Evolutionary conservation across 805 yeast genomes (phyloP), one percentile per base, ranked within the genome.

Genomic region (Wickerhamiella cacticola): DNA sequence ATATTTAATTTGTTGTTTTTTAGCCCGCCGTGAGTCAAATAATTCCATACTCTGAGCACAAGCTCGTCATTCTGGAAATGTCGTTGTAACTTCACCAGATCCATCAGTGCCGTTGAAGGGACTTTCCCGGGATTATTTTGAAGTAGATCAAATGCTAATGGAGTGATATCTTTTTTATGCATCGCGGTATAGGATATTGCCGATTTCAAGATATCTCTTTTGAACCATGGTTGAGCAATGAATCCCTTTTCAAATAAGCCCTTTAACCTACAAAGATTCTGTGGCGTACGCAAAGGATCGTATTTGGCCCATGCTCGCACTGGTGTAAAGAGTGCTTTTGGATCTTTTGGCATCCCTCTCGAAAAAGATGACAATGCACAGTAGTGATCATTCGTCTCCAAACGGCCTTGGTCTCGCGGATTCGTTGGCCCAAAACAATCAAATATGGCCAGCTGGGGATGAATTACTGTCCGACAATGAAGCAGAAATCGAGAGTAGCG

Each of bases 371-470:
- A 31, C 36, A 31, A 31, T 31, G 36, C 36, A 31, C 36, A 31
- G 36, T 10, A 31, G 36, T 19, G 36, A 31, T 10, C 36, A 31
- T 31, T 31, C 26, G 41, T n/a, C 24, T 23, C 31, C 43, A 16
- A 40, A 26, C 31, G 43, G 43, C 15, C 43, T 40, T 26, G 43
- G 33, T 5, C 31, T 40, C 13, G 43, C 43, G 31, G 43, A 40
- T 29, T 25, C 43, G 16, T 34, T 40, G 5, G 43, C 43, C 9
- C 34, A 24, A 18, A 23, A 22, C 15, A 40, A 25, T 23, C 21
- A 15, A n/a, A 19, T 7, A 4, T 31, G 36, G 36, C 36, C 36
- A 4, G n/a, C n/a, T n/a, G n/a, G n/a, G n/a, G n/a, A n/a, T n/a
- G n/a, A n/a, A n/a, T n/a, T n/a, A n/a, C n/a, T n/a, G n/a, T n/a